Evolutionary conservation across 495 filamentous ascomycete genomes (phyloP).

Genomic region (Penicilliopsis zonata): DNA sequence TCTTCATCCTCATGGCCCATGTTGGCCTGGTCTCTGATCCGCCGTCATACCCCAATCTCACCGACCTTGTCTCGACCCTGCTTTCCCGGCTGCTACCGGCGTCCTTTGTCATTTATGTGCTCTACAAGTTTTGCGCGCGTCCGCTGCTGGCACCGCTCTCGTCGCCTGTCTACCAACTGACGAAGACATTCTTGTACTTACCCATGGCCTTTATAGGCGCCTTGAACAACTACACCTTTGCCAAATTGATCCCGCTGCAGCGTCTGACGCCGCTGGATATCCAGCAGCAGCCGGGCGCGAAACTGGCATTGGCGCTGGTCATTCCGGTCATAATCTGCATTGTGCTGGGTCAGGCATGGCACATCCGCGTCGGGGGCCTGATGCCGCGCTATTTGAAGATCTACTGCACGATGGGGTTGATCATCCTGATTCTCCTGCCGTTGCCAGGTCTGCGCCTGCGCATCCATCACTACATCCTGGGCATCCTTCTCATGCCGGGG

Average conservation of each 20-base stretch:
- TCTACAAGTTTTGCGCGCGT: slow-evolving; percentile 56
- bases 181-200: slow-evolving; percentile 65
- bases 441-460: slow-evolving; percentile 76
- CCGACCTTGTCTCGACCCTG: slow-evolving; percentile 53
- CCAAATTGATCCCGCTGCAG: slow-evolving; percentile 64
- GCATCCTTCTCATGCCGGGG: slow-evolving; percentile 69
- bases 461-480: slow-evolving; percentile 93
- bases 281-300: slow-evolving; percentile 63
- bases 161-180: slow-evolving; percentile 45
- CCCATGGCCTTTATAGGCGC: slow-evolving; percentile 67
- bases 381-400: slow-evolving; percentile 59
- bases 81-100: slow-evolving; percentile 68
- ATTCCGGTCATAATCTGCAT: slow-evolving; percentile 47
- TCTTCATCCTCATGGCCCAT: slow-evolving; percentile 63
- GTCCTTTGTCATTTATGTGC: slow-evolving; percentile 59
- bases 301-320: slow-evolving; percentile 55
- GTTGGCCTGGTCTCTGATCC: slow-evolving; percentile 71
- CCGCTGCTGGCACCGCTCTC: slow-evolving; percentile 43
- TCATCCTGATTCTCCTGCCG: slow-evolving; percentile 50
- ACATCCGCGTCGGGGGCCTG: slow-evolving; percentile 60
- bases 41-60: slow-evolving; percentile 40
- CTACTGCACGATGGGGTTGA: slow-evolving; percentile 49
- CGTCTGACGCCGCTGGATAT: slow-evolving; percentile 69
- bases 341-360: slow-evolving; percentile 56
- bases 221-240: slow-evolving; percentile 74